Base-by-base conservation (phyloP, 176 grass and related monocot species). In the Neostapfia colusana region DNA sequence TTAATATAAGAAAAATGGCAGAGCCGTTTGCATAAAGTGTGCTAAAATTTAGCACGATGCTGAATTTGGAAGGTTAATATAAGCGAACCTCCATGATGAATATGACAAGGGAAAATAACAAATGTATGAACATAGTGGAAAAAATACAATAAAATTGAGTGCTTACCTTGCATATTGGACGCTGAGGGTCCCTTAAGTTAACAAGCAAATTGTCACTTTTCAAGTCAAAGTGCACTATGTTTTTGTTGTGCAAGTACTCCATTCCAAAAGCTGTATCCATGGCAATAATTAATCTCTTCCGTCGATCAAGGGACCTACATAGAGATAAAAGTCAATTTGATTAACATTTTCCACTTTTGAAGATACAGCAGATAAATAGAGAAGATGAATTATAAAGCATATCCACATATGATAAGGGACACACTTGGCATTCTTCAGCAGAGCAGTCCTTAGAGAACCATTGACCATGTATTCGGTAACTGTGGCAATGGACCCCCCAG, bases 151-250 rank as follows among this genome's bases (percentile, higher is more conserved):
- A 48, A 45, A 41, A 44, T 18, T 35, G 27, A 36, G 8, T 21
- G 37, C 31, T 81, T 77, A 99, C 96, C 89, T 99, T 99, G 89
- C 96, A 99, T 88, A 99, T 99, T 86, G 96, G 96, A 21, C 96
- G 96, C 41, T 99, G 92, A 67, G 96, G 87, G 40, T 99, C 96
- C 75, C 96, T 83, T 79, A 95, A 90, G 72, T 99, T 99, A 68
- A 99, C 96, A 62, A 99, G 92, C 75, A 99, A 95, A 89, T 99
- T 99, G 51, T 99, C 96, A 72, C 96, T 95, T 85, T 99, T 99
- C 49, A 99, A 59, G 73, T 99, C 96, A 71, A 99, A 99, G 71
- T 99, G 96, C 59, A 99, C 90, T 16, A 99, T 99, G 73, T 99
- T 90, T 71, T 92, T 99, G 75, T 86, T 89, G 72, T 99, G 96